Evolutionary conservation across 495 filamentous ascomycete species (phyloP).

Genomic region (Lasiosphaeria miniovina): DNA sequence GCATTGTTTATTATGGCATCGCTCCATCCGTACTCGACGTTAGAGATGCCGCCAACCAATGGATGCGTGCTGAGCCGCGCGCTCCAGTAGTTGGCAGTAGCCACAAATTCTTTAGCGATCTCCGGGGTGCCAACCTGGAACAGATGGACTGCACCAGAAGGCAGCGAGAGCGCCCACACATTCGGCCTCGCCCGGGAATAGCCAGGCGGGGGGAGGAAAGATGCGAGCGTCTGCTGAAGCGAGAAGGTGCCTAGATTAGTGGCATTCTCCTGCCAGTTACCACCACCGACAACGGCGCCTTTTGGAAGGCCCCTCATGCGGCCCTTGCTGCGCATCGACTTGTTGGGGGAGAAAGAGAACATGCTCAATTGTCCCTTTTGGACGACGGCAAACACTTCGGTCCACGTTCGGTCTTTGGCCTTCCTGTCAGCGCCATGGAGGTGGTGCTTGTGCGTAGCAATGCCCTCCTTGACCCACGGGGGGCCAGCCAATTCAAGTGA

Average conservation of each 20-base stretch:
- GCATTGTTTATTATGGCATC: slow-evolving; percentile 81
- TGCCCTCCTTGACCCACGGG: slow-evolving; percentile 97
- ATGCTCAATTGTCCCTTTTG: slow-evolving; percentile 94
- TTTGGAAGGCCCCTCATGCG: slow-evolving; percentile 41
- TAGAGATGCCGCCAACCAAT: slow-evolving; percentile 86
- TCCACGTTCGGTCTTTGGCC: slow-evolving; percentile 90
- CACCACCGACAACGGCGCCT: slow-evolving; percentile 77
- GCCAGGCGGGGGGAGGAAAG: slow-evolving; percentile 81
- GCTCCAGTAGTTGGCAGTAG: slow-evolving; percentile 96
- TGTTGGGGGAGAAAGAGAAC: slow-evolving; percentile 82
- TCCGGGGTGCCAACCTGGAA: slow-evolving; percentile 97
- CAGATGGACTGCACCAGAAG: slow-evolving; percentile 89
- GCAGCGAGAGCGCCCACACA: slow-evolving; percentile 93
- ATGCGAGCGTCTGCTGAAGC: slow-evolving; percentile 89
- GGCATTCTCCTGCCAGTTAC: slow-evolving; percentile 96
- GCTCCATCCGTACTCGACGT: slow-evolving; percentile 97
- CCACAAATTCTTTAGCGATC: slow-evolving; percentile 91
- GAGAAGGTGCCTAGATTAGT: slow-evolving; percentile 83
- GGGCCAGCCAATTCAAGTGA: slow-evolving; percentile 84
- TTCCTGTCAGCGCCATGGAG: slow-evolving; percentile 84
- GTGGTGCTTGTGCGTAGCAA: slow-evolving; percentile 94
- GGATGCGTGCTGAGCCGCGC: slow-evolving; percentile 91
- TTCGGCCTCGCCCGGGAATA: slow-evolving; percentile 88
- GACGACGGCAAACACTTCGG: slow-evolving; percentile 95
- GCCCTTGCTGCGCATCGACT: slow-evolving; percentile 68